Evolutionary conservation across 495 filamentous ascomycete species (phyloP), one percentile per base, ranked within the genome.

Genomic region (Aspergillus sparsus): DNA sequence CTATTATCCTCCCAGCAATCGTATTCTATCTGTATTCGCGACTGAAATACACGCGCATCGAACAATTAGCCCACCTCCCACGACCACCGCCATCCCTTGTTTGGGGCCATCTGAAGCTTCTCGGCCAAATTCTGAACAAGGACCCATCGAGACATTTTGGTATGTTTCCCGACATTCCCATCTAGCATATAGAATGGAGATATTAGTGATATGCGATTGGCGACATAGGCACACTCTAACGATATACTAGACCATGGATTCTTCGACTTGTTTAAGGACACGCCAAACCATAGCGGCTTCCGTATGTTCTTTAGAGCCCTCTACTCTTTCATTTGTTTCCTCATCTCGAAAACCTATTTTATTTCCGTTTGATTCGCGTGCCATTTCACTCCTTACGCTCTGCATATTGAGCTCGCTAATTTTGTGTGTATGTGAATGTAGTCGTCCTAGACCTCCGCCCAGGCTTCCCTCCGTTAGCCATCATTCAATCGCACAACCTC

Each of bases 371-470:
- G 37, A 10, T 41, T 5, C 37, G 4, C 13, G 4, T 41, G 37
- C 37, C 4, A 41, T 10, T 39, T 39, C 12, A 12, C n/a, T 27
- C 21, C 21, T 27, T 3, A 27, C 21, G 3, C 3, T 27, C 1
- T 27, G 21, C 3, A 1, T 1, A 27, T 27, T 27, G 21, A 27
- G 21, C 21, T 27, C 21, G 21, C 21, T 27, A 27, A 27, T 27
- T 27, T 27, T 27, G 21, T 4, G 39, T 42, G 39, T 11, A 7
- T 33, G 27, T 7, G 27, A 36, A 5, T 15, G 11, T 53, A 53
- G 50, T 53, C 9, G 71, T 15, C 7, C 74, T 61, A 7, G 77
- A 81, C 49, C 53, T 74, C 10, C 66, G 77, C 8, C 77, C 79
- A 2, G 61, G 71, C 6, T 49, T 44, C 13, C 57, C 53, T 5